Percentiles rank a stretch among this genome's conserved stretches.
These are phyloP conservation scores for Angophora floribunda DNA, from an alignment of 345 rosid genomes.

Conservation along the genomic window DNA sequence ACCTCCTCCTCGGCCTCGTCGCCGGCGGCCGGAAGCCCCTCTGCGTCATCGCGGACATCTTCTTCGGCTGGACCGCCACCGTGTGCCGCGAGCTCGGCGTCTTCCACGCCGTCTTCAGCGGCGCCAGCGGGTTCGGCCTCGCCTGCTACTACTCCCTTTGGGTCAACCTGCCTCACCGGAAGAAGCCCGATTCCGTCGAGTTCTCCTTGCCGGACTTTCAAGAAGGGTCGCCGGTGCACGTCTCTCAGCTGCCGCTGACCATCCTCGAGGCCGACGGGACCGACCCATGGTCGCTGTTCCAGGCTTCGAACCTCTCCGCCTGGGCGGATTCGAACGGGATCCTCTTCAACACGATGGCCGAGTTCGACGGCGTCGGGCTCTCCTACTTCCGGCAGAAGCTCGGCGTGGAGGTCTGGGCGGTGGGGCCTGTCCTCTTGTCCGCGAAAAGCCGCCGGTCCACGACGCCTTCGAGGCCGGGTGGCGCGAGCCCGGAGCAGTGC, in stretches of 20 bases:
- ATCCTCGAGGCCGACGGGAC: conserved; percentile 37
- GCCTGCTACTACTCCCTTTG: conserved; percentile 58
- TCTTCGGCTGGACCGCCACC: conserved; percentile 56
- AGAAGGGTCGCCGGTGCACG: conserved; percentile 39
- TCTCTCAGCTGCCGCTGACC: conserved; percentile 28
- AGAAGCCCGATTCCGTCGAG: conserved; percentile 8
- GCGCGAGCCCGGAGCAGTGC: conserved; percentile 7
- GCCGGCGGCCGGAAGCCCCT: conserved; percentile 11
- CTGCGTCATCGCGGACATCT: conserved; percentile 39
- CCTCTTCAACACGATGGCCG: conserved; percentile 53
- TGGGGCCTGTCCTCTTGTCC: conserved; percentile 52
- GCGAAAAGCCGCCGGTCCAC: neutral
- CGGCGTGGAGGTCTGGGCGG: conserved; percentile 33
- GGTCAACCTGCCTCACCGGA: conserved; percentile 29
- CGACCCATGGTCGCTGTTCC: conserved; percentile 41
- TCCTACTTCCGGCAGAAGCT: conserved; percentile 36
- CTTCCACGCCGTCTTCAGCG: conserved; percentile 38
- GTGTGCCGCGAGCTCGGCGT: conserved; percentile 45
- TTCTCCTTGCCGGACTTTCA: conserved; percentile 42
- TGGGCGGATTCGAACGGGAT: conserved; percentile 47
- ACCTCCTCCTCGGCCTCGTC: conserved; percentile 11
- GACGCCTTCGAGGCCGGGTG: conserved; percentile 1
- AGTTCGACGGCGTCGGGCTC: conserved; percentile 40
- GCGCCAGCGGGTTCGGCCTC: conserved; percentile 36
- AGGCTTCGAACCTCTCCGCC: conserved; percentile 15